A percentile compares a stretch with the other conserved stretches of the same genome.
Evolutionary conservation across 768 basidiomycete genomes (phyloP).

Genomic region (Tephrocybe sp.): DNA sequence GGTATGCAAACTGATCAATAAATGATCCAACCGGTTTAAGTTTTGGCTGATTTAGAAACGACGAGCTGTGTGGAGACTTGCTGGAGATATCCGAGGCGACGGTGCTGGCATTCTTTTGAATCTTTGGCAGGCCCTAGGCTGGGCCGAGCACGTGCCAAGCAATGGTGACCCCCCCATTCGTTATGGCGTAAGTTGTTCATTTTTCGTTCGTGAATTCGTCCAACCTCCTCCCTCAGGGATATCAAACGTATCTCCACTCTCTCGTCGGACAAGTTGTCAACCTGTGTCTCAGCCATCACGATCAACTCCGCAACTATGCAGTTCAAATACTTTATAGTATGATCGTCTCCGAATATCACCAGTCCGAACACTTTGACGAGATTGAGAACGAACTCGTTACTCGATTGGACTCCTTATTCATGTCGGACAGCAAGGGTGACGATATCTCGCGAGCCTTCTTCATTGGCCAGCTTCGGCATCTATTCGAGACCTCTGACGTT

Average conservation of each 20-base stretch:
- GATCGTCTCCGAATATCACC: conserved; percentile 90
- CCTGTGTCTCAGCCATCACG: conserved; percentile 92
- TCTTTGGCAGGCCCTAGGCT: conserved; percentile 85
- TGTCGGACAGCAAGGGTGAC: conserved; percentile 88
- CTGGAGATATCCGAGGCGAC: conserved; percentile 91
- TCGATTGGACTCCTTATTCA: conserved; percentile 87
- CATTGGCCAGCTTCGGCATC: conserved; percentile 80
- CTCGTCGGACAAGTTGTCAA: conserved; percentile 90
- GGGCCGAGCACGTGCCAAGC: conserved; percentile 58
- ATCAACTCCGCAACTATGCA: conserved; percentile 84
- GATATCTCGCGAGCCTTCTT: conserved; percentile 92
- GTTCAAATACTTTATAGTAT: conserved; percentile 93
- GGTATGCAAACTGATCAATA: conserved; percentile 36
- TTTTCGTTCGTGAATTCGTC: too few species aligned
- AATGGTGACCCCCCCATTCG: conserved; percentile 53
- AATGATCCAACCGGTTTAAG: not conserved
- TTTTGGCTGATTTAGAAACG: conserved; percentile 68
- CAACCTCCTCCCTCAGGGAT: conserved; percentile 51
- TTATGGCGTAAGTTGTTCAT: conserved; percentile 75
- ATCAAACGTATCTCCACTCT: conserved; percentile 78
- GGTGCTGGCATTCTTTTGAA: conserved; percentile 76
- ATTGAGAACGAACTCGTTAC: conserved; percentile 94
- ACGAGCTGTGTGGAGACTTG: conserved; percentile 93
- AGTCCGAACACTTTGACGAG: conserved; percentile 77
- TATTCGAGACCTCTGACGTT: conserved; percentile 84